Percentiles rank a stretch among this genome's conserved stretches.
Conservation (phyloP, 78 protist genomes). For the Cavenderia fasciculata region DNA sequence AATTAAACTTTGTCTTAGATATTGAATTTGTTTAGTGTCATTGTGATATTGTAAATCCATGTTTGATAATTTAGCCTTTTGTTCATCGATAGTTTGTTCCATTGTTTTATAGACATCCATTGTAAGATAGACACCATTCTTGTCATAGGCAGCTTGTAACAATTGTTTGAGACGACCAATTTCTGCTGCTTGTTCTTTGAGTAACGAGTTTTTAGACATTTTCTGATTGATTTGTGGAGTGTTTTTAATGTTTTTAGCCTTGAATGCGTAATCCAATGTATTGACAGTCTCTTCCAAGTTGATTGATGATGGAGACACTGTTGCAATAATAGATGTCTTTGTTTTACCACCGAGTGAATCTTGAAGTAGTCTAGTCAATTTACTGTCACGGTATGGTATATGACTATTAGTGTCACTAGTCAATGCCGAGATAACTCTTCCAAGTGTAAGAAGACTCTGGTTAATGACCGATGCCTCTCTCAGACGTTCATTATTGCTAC, state of each 20-base stretch:
- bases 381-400: slow-evolving; percentile 77
- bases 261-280: slow-evolving; percentile 93
- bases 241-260: slow-evolving; percentile 93
- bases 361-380: slow-evolving; percentile 94
- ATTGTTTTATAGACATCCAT: slow-evolving; percentile 47
- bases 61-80: not conserved
- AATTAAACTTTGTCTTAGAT: not conserved
- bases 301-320: slow-evolving; percentile 86
- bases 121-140: slow-evolving; percentile 73
- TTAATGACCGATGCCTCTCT: slow-evolving; percentile 94
- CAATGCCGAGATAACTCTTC: slow-evolving; percentile 93
- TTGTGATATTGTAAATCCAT: slow-evolving; percentile 7
- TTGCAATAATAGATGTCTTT: slow-evolving; percentile 96
- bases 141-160: slow-evolving; percentile 53
- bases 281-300: slow-evolving; percentile 89
- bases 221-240: slow-evolving; percentile 91
- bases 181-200: slow-evolving; percentile 70
- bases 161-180: slow-evolving; percentile 60
- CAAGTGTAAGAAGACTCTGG: slow-evolving; percentile 92
- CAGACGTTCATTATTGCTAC: slow-evolving; percentile 75
- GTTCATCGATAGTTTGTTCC: slow-evolving; percentile 43
- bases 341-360: slow-evolving; percentile 97
- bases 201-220: slow-evolving; percentile 82
- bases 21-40: not conserved
- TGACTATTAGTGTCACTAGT: not conserved